Conservation (phyloP, 176 grass and related monocot genomes). For the Phoenix dactylifera region DNA sequence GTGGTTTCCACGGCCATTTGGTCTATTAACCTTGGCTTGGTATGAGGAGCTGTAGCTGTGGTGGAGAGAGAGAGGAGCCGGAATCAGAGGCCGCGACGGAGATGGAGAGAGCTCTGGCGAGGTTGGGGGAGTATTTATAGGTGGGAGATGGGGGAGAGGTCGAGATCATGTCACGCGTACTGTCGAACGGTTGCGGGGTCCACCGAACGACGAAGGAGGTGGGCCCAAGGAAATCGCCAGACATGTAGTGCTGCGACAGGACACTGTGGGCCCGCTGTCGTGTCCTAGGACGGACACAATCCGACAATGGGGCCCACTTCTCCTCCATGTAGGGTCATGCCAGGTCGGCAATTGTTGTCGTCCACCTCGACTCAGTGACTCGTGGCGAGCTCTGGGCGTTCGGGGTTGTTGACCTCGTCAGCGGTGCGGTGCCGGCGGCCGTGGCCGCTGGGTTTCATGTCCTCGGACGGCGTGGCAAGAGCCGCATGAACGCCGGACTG, state of each 20-base stretch:
- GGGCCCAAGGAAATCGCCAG: conserved; percentile 1
- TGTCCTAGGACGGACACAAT: conserved; percentile 27
- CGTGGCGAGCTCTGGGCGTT: conserved; percentile 7
- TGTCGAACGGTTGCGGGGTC: not conserved
- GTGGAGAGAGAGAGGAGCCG: no score
- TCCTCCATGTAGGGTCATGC: conserved; percentile 7
- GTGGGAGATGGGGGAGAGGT: not conserved
- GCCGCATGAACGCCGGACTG: not conserved
- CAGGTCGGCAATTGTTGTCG: conserved; percentile 20
- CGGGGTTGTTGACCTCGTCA: not conserved
- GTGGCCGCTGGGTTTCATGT: not conserved
- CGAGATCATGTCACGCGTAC: not conserved
- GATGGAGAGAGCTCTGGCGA: not conserved
- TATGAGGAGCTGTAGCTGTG: not conserved
- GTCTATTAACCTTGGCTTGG: no score
- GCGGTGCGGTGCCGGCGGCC: conserved; percentile 4
- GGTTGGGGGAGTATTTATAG: conserved; percentile 1
- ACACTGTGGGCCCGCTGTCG: conserved; percentile 45
- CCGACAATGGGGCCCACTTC: conserved; percentile 36
- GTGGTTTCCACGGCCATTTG: no score
- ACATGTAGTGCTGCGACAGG: conserved; percentile 24
- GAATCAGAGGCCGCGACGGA: no score
- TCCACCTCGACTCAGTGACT: not conserved
- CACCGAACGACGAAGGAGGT: not conserved
- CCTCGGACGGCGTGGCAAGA: not conserved